A percentile compares a stretch with the other conserved stretches of the same genome.
Conservation (phyloP, 768 basidiomycete species). For the Macrocybe gigantea region DNA sequence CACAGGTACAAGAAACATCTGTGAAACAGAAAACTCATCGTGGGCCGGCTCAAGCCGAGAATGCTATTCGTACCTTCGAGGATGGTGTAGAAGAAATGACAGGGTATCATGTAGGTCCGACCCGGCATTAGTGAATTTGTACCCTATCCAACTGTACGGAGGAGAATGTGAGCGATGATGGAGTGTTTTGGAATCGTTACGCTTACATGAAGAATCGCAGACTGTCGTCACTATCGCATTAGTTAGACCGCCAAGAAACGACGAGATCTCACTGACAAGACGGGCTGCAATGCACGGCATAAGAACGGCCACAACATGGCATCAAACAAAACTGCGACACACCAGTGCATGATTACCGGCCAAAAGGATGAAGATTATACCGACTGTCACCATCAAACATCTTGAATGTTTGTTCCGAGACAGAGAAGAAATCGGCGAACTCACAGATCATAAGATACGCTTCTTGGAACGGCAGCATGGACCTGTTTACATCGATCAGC, state of each 20-base stretch:
- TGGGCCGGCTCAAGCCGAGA: not conserved
- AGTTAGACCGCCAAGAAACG: not conserved
- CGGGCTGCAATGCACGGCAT: conserved; percentile 35
- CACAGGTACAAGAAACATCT: conserved; percentile 63
- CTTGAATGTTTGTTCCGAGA: not conserved
- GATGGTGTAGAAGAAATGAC: conserved; percentile 74
- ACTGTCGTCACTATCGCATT: conserved; percentile 21
- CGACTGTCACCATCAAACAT: conserved; percentile 23
- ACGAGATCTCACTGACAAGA: conserved; percentile 41
- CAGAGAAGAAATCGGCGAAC: conserved; percentile 6
- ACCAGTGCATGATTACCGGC: conserved; percentile 77
- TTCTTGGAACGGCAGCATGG: conserved; percentile 66
- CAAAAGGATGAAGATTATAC: conserved; percentile 56
- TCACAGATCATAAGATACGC: conserved; percentile 61
- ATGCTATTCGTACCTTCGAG: conserved; percentile 43
- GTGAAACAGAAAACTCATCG: not conserved
- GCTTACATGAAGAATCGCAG: conserved; percentile 58
- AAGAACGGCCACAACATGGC: not conserved
- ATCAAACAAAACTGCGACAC: conserved; percentile 17
- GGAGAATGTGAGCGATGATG: not conserved
- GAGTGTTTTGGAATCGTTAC: not conserved
- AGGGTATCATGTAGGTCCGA: conserved; percentile 49
- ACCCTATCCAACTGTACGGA: conserved; percentile 52
- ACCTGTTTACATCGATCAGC: conserved; percentile 19
- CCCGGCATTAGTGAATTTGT: conserved; percentile 37